A percentile compares a stretch with the other conserved stretches of the same genome.
These are phyloP conservation scores for Artemisia argyi DNA, from an alignment of 129 eudicot genomes.

Conservation along the genomic window DNA sequence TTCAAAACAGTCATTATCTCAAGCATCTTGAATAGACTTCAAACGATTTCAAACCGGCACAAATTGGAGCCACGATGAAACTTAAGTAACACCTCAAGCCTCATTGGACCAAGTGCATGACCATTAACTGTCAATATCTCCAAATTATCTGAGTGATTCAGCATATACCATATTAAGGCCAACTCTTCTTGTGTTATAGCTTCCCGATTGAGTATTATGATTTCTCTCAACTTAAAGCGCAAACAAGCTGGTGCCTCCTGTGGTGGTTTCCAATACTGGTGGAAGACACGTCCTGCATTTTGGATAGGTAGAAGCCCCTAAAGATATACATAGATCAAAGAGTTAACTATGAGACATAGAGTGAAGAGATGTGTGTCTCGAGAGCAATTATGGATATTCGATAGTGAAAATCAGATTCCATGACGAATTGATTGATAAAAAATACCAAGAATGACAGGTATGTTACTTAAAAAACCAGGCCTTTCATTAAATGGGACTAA, in stretches of 20 bases:
- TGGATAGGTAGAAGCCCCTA: not conserved
- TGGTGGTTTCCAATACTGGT: constrained; percentile 10
- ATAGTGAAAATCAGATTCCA: no score
- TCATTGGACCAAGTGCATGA: not conserved
- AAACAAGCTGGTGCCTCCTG: constrained; percentile 21
- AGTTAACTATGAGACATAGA: no score
- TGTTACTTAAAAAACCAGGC: no score
- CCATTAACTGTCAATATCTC: constrained; percentile 2
- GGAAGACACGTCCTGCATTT: not conserved
- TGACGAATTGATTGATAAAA: no score
- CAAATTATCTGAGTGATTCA: constrained; percentile 2
- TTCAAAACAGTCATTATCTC: not conserved
- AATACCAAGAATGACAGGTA: no score
- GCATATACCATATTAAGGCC: constrained; percentile 11
- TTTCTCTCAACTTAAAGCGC: constrained; percentile 5
- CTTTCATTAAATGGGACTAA: no score
- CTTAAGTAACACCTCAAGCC: constrained; percentile 4
- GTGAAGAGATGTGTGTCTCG: not conserved
- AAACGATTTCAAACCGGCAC: constrained; percentile 17
- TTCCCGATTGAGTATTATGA: constrained; percentile 18
- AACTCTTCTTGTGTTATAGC: constrained; percentile 3
- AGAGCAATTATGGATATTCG: not conserved
- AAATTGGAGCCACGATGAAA: constrained; percentile 17
- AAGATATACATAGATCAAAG: not conserved
- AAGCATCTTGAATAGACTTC: not conserved